These are phyloP conservation scores for Oemleria cerasiformis DNA, from an alignment of 306 rosid species.

Conservation along the genomic window DNA sequence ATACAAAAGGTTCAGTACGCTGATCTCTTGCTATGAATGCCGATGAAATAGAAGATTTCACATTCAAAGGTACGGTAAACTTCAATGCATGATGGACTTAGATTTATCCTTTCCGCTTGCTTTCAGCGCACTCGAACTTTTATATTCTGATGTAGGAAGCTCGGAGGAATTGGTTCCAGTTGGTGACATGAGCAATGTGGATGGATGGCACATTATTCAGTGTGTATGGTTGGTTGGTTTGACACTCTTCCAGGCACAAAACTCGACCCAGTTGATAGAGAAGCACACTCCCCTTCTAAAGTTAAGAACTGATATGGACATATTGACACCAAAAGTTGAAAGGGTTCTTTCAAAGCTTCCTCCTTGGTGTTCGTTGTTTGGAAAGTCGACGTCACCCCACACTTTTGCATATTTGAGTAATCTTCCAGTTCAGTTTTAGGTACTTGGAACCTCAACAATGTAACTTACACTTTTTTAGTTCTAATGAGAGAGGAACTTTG, in stretches of 20 bases:
- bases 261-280: constrained; percentile 27
- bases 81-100: not conserved
- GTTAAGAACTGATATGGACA: constrained; percentile 73
- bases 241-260: constrained; percentile 53
- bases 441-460: constrained; percentile 6
- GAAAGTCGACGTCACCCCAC: constrained; percentile 85
- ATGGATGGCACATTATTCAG: constrained; percentile 82
- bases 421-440: constrained; percentile 63
- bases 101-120: not conserved
- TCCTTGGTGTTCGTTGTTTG: constrained; percentile 82
- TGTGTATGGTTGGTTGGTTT: constrained; percentile 68
- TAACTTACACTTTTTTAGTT: not conserved
- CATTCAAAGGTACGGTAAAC: constrained; percentile 51
- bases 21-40: constrained; percentile 83
- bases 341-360: constrained; percentile 72
- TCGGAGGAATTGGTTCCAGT: constrained; percentile 54
- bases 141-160: constrained; percentile 38
- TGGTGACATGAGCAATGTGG: constrained; percentile 44
- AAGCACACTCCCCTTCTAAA: constrained; percentile 51
- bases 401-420: constrained; percentile 62
- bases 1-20: constrained; percentile 77
- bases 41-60: constrained; percentile 69
- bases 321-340: constrained; percentile 53
- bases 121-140: not conserved
- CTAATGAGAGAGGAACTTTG: constrained; percentile 2